Evolutionary conservation across 164 flowering plant genomes (phyloP).

Genomic region (Sedum album): DNA sequence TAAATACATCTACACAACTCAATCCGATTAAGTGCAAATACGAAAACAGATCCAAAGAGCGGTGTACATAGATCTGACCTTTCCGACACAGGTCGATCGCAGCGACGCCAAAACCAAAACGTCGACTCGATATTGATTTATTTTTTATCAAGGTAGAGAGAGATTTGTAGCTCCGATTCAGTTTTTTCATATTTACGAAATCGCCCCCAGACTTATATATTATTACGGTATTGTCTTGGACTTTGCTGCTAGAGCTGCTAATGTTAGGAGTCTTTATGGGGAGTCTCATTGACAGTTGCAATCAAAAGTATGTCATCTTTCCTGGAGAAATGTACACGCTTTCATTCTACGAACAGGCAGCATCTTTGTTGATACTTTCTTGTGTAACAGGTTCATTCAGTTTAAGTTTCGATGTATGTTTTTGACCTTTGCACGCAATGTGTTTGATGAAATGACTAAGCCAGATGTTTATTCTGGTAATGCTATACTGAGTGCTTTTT

Average conservation of each 20-base stretch:
- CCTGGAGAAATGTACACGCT: constrained; percentile 53
- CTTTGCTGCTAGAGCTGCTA: background rate
- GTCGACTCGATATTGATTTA: background rate
- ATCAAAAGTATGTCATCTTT: background rate
- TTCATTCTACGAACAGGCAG: constrained; percentile 34
- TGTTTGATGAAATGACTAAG: constrained; percentile 49
- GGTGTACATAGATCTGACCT: background rate
- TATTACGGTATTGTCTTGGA: background rate
- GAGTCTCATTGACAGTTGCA: background rate
- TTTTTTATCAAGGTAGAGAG: background rate
- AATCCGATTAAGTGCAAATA: too few species aligned
- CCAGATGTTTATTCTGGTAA: constrained; percentile 60
- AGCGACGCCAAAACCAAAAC: background rate
- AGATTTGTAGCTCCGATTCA: background rate
- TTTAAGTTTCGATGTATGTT: constrained; percentile 40
- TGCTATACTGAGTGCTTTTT: constrained; percentile 35
- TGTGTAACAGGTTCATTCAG: constrained; percentile 60
- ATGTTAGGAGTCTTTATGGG: background rate
- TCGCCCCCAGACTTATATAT: background rate
- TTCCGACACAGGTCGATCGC: background rate
- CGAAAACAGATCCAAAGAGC: background rate
- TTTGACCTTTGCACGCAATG: constrained; percentile 18
- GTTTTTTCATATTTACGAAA: background rate
- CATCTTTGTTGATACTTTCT: constrained; percentile 43
- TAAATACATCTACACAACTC: background rate